phyloP scores from a whole-genome alignment of 768 basidiomycete genomes.

The Tylopilus sp. region DNA sequence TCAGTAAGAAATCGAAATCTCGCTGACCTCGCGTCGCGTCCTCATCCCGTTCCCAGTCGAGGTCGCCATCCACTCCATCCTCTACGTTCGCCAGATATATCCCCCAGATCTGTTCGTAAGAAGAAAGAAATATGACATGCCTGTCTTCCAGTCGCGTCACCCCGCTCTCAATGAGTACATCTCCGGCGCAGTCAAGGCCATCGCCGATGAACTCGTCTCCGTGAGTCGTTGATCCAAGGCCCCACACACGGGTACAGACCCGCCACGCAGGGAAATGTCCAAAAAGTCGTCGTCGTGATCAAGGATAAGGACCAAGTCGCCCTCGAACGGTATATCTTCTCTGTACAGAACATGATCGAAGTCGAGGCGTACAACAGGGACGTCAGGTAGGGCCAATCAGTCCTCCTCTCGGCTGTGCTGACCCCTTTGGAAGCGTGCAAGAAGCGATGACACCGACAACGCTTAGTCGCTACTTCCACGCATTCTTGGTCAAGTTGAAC shows the following conservation, averaged over 20 bases:
- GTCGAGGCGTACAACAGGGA: slow-evolving; percentile 70
- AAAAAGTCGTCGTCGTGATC: slow-evolving; percentile 80
- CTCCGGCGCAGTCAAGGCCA: slow-evolving; percentile 79
- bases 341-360: slow-evolving; percentile 76
- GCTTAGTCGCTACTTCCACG: slow-evolving; percentile 75
- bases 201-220: slow-evolving; percentile 68
- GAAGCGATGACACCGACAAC: slow-evolving; percentile 62
- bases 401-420: background rate
- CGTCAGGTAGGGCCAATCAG: slow-evolving; percentile 44
- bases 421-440: slow-evolving; percentile 50
- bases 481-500: slow-evolving; percentile 76
- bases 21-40: background rate
- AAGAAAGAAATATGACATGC: slow-evolving; percentile 85
- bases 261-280: slow-evolving; percentile 61
- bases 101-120: slow-evolving; percentile 85
- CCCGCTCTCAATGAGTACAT: slow-evolving; percentile 87
- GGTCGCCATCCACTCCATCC: slow-evolving; percentile 87
- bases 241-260: background rate
- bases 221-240: slow-evolving; percentile 37
- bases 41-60: slow-evolving; percentile 59
- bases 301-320: slow-evolving; percentile 77
- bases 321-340: slow-evolving; percentile 89
- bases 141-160: slow-evolving; percentile 92
- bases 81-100: slow-evolving; percentile 89
- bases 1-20: slow-evolving; percentile 47